Conservation (phyloP, 352 stramenopile species). For the Phytophthora citricola region DNA sequence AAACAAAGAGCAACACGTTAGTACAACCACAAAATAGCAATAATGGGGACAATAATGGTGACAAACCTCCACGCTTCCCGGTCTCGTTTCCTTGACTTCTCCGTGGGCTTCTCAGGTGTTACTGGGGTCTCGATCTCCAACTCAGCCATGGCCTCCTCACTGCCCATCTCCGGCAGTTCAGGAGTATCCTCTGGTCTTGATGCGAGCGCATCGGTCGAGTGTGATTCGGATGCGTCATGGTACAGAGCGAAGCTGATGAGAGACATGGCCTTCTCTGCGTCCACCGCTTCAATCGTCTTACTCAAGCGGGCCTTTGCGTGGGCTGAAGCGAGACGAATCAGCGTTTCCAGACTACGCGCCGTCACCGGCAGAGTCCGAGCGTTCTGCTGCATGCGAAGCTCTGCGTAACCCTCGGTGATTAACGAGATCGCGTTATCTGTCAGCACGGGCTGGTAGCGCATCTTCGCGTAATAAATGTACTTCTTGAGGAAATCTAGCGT, state of each 20-base stretch:
- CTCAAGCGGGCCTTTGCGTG: constrained; percentile 97
- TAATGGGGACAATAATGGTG: not conserved
- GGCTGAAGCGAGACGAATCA: constrained; percentile 99
- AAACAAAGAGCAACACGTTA: constrained; percentile 10
- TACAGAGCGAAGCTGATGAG: constrained; percentile 99
- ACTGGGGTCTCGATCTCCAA: constrained; percentile 38
- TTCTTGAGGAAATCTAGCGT: constrained; percentile 98
- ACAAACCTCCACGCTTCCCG: constrained; percentile 70
- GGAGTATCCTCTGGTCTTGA: constrained; percentile 23
- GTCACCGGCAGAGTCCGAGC: constrained; percentile 95
- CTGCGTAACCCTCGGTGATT: constrained; percentile 97
- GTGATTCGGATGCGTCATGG: constrained; percentile 88
- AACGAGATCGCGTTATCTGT: constrained; percentile 91
- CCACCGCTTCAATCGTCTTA: constrained; percentile 82
- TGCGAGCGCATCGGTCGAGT: constrained; percentile 21
- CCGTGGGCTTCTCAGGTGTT: constrained; percentile 17
- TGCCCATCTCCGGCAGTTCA: constrained; percentile 19
- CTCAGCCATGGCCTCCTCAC: constrained; percentile 37
- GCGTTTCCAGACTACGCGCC: constrained; percentile 98
- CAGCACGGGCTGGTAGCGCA: constrained; percentile 86
- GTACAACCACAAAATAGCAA: not conserved
- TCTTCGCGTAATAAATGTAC: constrained; percentile 99
- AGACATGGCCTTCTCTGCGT: constrained; percentile 93
- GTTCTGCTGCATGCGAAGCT: constrained; percentile 97
- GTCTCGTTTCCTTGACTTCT: constrained; percentile 70